phyloP scores from a whole-genome alignment of 2,329 filamentous ascomycete genomes.

The Shiraia sp. region DNA sequence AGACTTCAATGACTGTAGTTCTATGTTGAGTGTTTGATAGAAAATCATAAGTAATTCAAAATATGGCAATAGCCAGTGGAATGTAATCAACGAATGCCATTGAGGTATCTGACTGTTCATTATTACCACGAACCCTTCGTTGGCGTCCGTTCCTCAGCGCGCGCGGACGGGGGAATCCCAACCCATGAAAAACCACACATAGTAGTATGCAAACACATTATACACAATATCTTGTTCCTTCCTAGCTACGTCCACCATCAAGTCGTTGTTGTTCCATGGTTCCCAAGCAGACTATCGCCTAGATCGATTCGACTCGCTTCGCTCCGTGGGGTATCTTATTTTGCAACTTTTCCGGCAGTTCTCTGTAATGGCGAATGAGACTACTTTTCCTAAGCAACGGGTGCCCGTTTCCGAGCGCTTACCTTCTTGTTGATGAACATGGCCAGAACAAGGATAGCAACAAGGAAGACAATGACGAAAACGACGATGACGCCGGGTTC shows the following conservation, averaged over 20 bases:
- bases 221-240: constrained; percentile 11
- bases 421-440: constrained; percentile 56
- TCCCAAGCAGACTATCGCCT: constrained; percentile 1
- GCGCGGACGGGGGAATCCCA: constrained; percentile 20
- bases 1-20: no score
- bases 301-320: constrained; percentile 7
- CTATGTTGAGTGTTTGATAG: neutral
- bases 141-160: constrained; percentile 29
- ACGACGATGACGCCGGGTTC: constrained; percentile 66
- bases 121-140: constrained; percentile 37
- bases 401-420: constrained; percentile 5
- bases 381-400: neutral
- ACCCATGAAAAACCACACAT: constrained; percentile 12
- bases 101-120: constrained; percentile 31
- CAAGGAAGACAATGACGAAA: constrained; percentile 63
- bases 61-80: neutral
- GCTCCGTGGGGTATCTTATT: constrained; percentile 17
- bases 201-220: constrained; percentile 33
- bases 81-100: constrained; percentile 13
- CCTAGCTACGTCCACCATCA: constrained; percentile 1
- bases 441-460: constrained; percentile 54
- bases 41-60: neutral
- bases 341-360: constrained; percentile 10
- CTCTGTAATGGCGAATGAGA: constrained; percentile 9
- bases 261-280: constrained; percentile 1